phyloP scores from a whole-genome alignment of 805 yeast species.

The Lachancea sp. region DNA sequence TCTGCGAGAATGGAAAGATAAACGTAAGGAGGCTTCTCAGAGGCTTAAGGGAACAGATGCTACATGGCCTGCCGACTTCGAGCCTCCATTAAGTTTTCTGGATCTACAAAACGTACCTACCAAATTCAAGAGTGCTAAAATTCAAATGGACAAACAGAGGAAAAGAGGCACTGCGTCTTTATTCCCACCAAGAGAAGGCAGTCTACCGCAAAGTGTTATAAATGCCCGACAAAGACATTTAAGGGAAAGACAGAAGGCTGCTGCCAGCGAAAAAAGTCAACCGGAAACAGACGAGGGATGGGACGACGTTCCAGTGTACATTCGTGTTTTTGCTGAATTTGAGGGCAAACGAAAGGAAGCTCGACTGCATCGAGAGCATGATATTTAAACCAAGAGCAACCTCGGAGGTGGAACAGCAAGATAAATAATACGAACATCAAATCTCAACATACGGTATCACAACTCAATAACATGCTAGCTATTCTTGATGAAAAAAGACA shows the following conservation, averaged over 20 bases:
- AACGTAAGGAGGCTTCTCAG: constrained; percentile 54
- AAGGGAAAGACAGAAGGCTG: constrained; percentile 3
- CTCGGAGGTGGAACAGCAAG: too few relatives aligned
- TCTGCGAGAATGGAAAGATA: constrained; percentile 67
- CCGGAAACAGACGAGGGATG: constrained; percentile 40
- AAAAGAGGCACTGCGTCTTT: constrained; percentile 24
- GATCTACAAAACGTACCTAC: constrained; percentile 40
- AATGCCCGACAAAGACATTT: constrained; percentile 23
- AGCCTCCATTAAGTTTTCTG: constrained; percentile 45
- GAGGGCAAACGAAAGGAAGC: constrained; percentile 53
- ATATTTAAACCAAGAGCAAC: background rate
- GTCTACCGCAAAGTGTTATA: constrained; percentile 32
- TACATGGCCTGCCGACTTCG: constrained; percentile 60
- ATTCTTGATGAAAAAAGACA: too few relatives aligned
- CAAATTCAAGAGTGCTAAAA: constrained; percentile 29
- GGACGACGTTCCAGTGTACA: constrained; percentile 63
- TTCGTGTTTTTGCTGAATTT: constrained; percentile 76
- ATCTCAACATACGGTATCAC: too few relatives aligned
- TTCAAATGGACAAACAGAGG: constrained; percentile 22
- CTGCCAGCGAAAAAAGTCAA: constrained; percentile 20
- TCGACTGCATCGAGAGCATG: background rate
- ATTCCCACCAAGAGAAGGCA: constrained; percentile 30
- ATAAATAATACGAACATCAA: too few relatives aligned
- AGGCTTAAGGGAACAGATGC: constrained; percentile 37
- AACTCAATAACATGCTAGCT: too few relatives aligned